Evolutionary conservation across 176 grass and related monocot species (phyloP).

Genomic region (Carex myosuroides): DNA sequence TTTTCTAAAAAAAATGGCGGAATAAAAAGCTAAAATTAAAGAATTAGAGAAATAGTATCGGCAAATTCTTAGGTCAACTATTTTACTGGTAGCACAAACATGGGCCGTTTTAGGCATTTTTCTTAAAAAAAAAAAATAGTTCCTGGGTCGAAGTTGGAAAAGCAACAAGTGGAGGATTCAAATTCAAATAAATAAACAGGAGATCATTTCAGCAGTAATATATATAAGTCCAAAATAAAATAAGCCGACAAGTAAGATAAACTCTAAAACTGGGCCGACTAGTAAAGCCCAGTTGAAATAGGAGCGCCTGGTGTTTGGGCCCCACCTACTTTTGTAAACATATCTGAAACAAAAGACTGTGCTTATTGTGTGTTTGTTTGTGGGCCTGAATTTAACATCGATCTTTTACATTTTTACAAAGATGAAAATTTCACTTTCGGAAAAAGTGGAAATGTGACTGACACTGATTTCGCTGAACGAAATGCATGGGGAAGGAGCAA

Average conservation of each 20-base stretch:
- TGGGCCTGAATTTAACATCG: neutral
- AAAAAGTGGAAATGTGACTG: constrained; percentile 4
- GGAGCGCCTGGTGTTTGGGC: neutral
- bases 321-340: constrained; percentile 6
- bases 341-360: constrained; percentile 4
- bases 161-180: neutral
- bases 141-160: neutral
- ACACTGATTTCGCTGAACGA: constrained; percentile 15
- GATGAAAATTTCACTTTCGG: constrained; percentile 11
- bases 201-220: neutral
- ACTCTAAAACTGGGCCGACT: neutral
- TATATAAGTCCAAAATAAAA: neutral
- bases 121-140: no score
- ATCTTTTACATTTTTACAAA: constrained; percentile 13
- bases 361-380: neutral
- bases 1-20: neutral
- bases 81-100: no score
- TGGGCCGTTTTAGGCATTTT: no score
- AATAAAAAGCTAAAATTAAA: neutral
- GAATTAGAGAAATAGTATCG: neutral
- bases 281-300: neutral
- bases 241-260: neutral
- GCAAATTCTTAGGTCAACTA: neutral
- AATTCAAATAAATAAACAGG: neutral
- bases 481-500: constrained; percentile 21